These are phyloP conservation scores for Tolypocladium album DNA, from an alignment of 2,329 filamentous ascomycete species.

Conservation along the genomic window DNA sequence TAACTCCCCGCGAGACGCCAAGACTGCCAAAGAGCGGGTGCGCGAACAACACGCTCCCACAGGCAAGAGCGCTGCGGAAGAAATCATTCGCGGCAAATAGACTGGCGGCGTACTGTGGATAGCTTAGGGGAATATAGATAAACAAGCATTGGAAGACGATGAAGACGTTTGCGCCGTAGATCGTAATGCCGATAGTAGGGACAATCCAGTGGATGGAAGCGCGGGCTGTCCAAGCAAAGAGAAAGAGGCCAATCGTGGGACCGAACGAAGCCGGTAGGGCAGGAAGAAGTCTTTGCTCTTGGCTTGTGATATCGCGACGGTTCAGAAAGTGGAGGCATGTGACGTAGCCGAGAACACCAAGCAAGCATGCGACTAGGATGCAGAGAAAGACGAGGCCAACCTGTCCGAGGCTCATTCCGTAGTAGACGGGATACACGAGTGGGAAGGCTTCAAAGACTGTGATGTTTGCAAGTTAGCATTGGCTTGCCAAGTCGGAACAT, in stretches of 20 bases:
- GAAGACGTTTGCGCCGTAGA: conserved; percentile 42
- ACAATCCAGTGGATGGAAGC: conserved; percentile 41
- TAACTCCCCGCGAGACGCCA: conserved; percentile 46
- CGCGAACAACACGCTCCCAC: conserved; percentile 49
- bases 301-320: conserved; percentile 39
- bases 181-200: conserved; percentile 44
- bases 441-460: conserved; percentile 53
- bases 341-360: conserved; percentile 38
- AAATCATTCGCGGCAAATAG: conserved; percentile 53
- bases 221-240: conserved; percentile 48
- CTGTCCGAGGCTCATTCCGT: conserved; percentile 47
- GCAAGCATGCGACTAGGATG: conserved; percentile 43
- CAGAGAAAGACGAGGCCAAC: conserved; percentile 51
- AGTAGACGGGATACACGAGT: conserved; percentile 47
- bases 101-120: conserved; percentile 45
- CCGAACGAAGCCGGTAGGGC: conserved; percentile 41
- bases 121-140: conserved; percentile 45
- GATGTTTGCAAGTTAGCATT: neutral
- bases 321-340: conserved; percentile 41
- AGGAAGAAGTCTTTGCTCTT: conserved; percentile 43
- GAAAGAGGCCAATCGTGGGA: conserved; percentile 46
- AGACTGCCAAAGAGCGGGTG: conserved; percentile 48
- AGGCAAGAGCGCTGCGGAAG: conserved; percentile 46
- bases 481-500: neutral
- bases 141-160: conserved; percentile 50